Conservation (phyloP, 805 yeast species). For the Saturnispora silvae region DNA sequence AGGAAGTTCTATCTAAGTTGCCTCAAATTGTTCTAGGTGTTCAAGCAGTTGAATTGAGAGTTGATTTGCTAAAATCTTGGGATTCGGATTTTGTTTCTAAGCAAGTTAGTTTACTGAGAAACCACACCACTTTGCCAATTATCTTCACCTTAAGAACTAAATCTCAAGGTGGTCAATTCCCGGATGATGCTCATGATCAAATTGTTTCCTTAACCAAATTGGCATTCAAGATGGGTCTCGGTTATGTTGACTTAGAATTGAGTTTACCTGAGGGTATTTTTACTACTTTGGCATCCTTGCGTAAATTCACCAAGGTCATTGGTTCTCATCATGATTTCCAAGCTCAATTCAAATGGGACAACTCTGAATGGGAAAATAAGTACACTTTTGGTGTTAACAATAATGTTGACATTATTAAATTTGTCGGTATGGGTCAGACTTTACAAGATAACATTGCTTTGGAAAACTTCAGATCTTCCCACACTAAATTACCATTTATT, state of each 20-base stretch:
- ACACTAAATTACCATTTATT: conserved; percentile 54
- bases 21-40: conserved; percentile 54
- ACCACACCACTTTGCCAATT: conserved; percentile 57
- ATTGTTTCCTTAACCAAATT: conserved; percentile 43
- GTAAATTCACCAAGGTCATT: conserved; percentile 59
- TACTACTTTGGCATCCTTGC: conserved; percentile 39
- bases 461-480: conserved; percentile 55
- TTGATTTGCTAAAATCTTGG: conserved; percentile 51
- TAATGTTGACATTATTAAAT: conserved; percentile 66
- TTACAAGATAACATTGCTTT: conserved; percentile 60
- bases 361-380: conserved; percentile 63
- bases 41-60: conserved; percentile 75
- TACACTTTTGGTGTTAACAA: conserved; percentile 56
- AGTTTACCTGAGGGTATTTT: conserved; percentile 49
- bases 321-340: conserved; percentile 74
- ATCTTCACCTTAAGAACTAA: conserved; percentile 70
- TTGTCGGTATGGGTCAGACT: conserved; percentile 65
- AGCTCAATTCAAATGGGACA: conserved; percentile 54
- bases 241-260: conserved; percentile 71
- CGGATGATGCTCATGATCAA: conserved; percentile 40
- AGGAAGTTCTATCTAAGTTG: conserved; percentile 30
- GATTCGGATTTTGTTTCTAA: conserved; percentile 51
- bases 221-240: conserved; percentile 72
- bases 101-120: conserved; percentile 63
- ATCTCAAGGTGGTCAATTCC: conserved; percentile 76